Evolutionary conservation across 2,329 filamentous ascomycete genomes (phyloP).

Genomic region (Paraphaeosphaeria minitans): DNA sequence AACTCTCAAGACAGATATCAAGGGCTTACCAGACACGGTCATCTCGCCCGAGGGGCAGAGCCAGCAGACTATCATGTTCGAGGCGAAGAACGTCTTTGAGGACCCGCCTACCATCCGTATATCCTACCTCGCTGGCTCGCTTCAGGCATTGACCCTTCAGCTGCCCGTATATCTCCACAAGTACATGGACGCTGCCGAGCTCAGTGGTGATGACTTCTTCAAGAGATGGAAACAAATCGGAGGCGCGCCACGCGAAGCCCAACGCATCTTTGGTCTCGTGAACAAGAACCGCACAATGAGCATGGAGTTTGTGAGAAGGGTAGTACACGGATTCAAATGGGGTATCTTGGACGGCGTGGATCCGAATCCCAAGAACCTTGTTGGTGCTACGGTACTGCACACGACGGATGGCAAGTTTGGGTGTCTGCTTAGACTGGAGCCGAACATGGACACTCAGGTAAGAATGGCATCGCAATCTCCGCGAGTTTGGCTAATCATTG

Average conservation of each 20-base stretch:
- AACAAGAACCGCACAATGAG: constrained; percentile 68
- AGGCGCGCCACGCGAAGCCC: constrained; percentile 81
- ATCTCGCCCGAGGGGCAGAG: constrained; percentile 77
- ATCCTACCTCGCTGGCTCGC: constrained; percentile 88
- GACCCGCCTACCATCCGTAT: constrained; percentile 90
- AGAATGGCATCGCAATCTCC: constrained; percentile 38
- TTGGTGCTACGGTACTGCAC: constrained; percentile 86
- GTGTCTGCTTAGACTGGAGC: constrained; percentile 90
- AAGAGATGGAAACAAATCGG: constrained; percentile 99
- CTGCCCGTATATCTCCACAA: constrained; percentile 89
- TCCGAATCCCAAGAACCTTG: constrained; percentile 90
- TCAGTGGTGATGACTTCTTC: constrained; percentile 93
- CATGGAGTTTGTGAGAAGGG: constrained; percentile 70
- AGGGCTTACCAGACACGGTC: constrained; percentile 82
- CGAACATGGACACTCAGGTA: constrained; percentile 91
- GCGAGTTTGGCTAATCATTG: constrained; percentile 16
- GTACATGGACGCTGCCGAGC: constrained; percentile 91
- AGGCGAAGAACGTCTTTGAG: constrained; percentile 79
- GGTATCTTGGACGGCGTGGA: constrained; percentile 84
- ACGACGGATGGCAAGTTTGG: constrained; percentile 89
- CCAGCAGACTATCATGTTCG: constrained; percentile 94
- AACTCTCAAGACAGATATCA: constrained; percentile 81
- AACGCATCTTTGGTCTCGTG: constrained; percentile 78
- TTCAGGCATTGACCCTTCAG: constrained; percentile 91
- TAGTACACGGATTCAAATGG: constrained; percentile 88